A percentile compares a stretch with the other conserved stretches of the same genome.
These are phyloP conservation scores for Fimicolochytrium jonesii DNA, from an alignment of 192 early-diverging fungal genomes.

Conservation along the genomic window DNA sequence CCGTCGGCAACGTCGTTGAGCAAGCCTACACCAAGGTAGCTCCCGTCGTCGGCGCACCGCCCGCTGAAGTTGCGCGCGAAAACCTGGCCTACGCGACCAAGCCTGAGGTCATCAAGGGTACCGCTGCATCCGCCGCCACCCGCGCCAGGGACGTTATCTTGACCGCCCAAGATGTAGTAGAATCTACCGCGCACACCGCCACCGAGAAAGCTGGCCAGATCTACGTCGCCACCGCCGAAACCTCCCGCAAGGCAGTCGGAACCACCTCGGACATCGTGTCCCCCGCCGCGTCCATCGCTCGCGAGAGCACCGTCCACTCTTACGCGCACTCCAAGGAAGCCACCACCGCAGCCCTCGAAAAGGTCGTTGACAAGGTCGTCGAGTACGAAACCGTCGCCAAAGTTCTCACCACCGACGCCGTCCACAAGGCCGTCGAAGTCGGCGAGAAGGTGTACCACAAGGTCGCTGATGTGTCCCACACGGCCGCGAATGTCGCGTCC, in stretches of 20 bases:
- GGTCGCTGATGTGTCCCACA: neutral
- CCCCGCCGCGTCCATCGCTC: neutral
- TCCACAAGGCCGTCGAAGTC: conserved; percentile 8
- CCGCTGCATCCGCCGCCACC: neutral
- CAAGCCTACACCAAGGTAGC: neutral
- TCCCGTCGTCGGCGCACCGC: neutral
- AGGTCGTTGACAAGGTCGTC: neutral
- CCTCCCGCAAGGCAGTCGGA: neutral
- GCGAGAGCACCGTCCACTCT: neutral
- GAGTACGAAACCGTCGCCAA: conserved; percentile 9
- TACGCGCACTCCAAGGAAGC: conserved; percentile 1
- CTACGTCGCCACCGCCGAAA: neutral
- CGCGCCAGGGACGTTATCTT: neutral
- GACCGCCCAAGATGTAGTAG: neutral
- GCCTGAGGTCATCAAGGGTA: neutral
- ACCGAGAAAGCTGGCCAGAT: neutral
- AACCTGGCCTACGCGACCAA: neutral
- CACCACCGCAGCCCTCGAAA: neutral
- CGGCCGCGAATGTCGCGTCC: neutral
- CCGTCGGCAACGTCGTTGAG: neutral
- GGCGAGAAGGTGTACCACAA: neutral
- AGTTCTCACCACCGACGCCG: conserved; percentile 12
- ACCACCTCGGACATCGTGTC: conserved; percentile 5
- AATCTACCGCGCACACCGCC: neutral
- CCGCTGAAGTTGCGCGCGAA: neutral